Conservation (phyloP, 2,329 filamentous ascomycete genomes). For the Fusarium anguioides region DNA sequence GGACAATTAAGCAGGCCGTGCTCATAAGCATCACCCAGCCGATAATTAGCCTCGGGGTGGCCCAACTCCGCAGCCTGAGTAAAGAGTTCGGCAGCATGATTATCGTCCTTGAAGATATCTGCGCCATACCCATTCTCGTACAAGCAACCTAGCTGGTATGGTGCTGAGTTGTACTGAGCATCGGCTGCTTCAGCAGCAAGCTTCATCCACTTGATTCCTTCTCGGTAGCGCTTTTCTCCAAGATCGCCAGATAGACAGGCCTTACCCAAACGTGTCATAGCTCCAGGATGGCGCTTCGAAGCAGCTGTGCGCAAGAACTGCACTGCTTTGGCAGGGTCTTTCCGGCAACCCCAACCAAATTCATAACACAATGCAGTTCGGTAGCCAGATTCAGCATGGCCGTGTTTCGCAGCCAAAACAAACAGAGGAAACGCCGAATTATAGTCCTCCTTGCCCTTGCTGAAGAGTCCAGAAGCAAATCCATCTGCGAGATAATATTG, state of each 20-base stretch:
- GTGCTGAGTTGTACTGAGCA: conserved; percentile 89
- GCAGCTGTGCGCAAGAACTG: conserved; percentile 93
- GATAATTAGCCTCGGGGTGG: conserved; percentile 85
- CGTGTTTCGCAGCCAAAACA: conserved; percentile 92
- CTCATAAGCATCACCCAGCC: conserved; percentile 97
- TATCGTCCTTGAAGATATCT: conserved; percentile 90
- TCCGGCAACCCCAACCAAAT: conserved; percentile 95
- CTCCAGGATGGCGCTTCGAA: conserved; percentile 93
- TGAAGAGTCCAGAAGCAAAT: conserved; percentile 93
- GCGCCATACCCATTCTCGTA: conserved; percentile 95
- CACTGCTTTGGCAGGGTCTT: conserved; percentile 89
- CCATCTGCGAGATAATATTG: conserved; percentile 98
- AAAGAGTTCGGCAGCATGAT: conserved; percentile 92
- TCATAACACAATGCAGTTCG: conserved; percentile 95
- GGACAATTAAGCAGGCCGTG: conserved; percentile 90
- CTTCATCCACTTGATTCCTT: conserved; percentile 97
- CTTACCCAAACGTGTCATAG: conserved; percentile 90
- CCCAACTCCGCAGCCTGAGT: conserved; percentile 94
- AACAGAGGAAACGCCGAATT: conserved; percentile 94
- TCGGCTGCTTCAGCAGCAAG: conserved; percentile 91
- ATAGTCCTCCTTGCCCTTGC: conserved; percentile 92
- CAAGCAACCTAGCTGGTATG: conserved; percentile 87
- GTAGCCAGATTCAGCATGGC: conserved; percentile 95
- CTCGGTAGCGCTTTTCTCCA: conserved; percentile 85
- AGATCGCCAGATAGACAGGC: conserved; percentile 92